phyloP scores from a whole-genome alignment of 208 protist species.

The Leishmania mexicana region DNA sequence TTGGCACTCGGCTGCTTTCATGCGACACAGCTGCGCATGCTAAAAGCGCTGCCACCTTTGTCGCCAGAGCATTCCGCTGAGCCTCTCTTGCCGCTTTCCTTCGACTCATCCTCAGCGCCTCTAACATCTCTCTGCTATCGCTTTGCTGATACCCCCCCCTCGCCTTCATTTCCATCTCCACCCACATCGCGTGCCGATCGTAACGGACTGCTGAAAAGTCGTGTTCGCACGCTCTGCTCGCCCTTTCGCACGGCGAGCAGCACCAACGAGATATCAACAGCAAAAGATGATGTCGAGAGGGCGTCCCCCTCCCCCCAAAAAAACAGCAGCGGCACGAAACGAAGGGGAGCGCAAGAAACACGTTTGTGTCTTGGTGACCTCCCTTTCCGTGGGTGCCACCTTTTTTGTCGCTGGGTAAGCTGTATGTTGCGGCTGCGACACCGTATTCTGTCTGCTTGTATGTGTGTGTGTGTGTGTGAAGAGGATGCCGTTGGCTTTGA shows the following conservation, averaged over 20 bases:
- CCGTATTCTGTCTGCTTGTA: no score
- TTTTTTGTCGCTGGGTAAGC: no score
- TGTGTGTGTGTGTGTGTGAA: no score
- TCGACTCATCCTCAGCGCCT: not conserved
- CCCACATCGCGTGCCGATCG: not conserved
- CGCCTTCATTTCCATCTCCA: not conserved
- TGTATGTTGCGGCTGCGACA: no score
- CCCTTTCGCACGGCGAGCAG: not conserved
- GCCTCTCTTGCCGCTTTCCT: not conserved
- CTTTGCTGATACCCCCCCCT: no score
- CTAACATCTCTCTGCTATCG: not conserved
- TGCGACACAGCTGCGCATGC: not conserved
- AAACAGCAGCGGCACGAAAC: no score
- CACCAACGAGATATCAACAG: not conserved
- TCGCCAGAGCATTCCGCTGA: not conserved
- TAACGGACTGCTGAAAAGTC: not conserved
- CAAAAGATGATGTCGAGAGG: not conserved
- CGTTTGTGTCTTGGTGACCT: no score
- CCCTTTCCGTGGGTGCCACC: no score
- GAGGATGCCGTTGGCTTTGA: no score
- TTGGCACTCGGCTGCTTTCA: no score
- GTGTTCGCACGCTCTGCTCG: not conserved
- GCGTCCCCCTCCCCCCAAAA: no score
- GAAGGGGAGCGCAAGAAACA: no score
- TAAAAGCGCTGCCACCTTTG: not conserved